Evolutionary conservation across 2,329 filamentous ascomycete species (phyloP).

Genomic region (Fusarium clavum): DNA sequence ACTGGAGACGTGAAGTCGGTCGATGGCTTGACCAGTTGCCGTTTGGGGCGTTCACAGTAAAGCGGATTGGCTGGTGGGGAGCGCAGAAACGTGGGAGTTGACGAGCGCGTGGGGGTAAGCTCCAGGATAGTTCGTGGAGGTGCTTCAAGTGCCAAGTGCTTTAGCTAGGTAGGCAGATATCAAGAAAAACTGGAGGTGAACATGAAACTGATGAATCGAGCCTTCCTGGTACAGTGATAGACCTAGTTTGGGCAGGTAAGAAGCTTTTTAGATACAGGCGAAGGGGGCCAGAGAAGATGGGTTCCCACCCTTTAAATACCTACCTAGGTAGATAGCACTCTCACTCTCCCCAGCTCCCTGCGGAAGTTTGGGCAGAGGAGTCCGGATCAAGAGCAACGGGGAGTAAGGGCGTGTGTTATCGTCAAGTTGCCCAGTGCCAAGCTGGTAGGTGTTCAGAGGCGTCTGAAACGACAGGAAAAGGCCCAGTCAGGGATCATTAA

Average conservation of each 20-base stretch:
- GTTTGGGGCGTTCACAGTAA: conserved; percentile 45
- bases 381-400: conserved; percentile 25
- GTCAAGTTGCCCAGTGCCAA: conserved; percentile 44
- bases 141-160: conserved; percentile 40
- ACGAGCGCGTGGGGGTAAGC: conserved; percentile 45
- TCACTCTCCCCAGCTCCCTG: conserved; percentile 25
- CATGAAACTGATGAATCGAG: conserved; percentile 26
- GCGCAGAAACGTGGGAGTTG: conserved; percentile 44
- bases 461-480: conserved; percentile 29
- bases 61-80: conserved; percentile 47
- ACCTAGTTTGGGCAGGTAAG: conserved; percentile 20
- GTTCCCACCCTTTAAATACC: conserved; percentile 47
- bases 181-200: conserved; percentile 21
- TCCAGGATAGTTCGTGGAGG: conserved; percentile 43
- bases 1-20: conserved; percentile 44
- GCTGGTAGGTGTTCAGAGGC: conserved; percentile 34
- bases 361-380: conserved; percentile 33
- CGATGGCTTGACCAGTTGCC: conserved; percentile 49
- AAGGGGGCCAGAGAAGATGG: conserved; percentile 33
- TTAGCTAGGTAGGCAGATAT: conserved; percentile 23
- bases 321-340: conserved; percentile 32
- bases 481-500: conserved; percentile 46
- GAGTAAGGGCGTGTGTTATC: conserved; percentile 43
- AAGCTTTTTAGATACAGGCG: conserved; percentile 22
- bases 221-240: conserved; percentile 29